Evolutionary conservation across 1,284 basidiomycete genomes (phyloP).

Genomic region (Rhodotorula sp.): DNA sequence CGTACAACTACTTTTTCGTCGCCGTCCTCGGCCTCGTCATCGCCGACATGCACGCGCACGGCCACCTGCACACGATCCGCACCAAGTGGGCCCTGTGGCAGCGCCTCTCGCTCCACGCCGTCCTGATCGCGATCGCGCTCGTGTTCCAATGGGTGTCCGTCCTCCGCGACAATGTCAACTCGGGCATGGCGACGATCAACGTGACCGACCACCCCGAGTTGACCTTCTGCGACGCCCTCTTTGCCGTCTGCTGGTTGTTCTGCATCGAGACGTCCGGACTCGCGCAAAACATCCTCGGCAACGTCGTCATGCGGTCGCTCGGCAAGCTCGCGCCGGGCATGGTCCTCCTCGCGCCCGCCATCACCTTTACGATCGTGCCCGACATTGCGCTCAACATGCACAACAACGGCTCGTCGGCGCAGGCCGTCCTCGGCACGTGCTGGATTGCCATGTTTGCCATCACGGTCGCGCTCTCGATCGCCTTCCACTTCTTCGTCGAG

Average conservation of each 20-base stretch:
- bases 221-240: slow-evolving; percentile 47
- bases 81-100: slow-evolving; percentile 43
- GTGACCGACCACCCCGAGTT: slow-evolving; percentile 45
- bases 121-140: slow-evolving; percentile 44
- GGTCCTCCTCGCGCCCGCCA: slow-evolving; percentile 46
- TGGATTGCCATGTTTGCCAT: slow-evolving; percentile 46
- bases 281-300: slow-evolving; percentile 46
- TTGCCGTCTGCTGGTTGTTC: slow-evolving; percentile 45
- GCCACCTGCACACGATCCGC: slow-evolving; percentile 46
- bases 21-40: slow-evolving; percentile 45
- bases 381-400: slow-evolving; percentile 44
- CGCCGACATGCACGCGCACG: slow-evolving; percentile 48
- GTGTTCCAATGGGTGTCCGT: slow-evolving; percentile 45
- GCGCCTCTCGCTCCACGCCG: slow-evolving; percentile 43
- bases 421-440: slow-evolving; percentile 43
- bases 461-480: slow-evolving; percentile 42
- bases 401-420: slow-evolving; percentile 43
- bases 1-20: slow-evolving; percentile 47
- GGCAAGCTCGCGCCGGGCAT: slow-evolving; percentile 47
- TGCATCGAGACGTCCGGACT: slow-evolving; percentile 47
- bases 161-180: slow-evolving; percentile 48
- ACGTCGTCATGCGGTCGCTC: slow-evolving; percentile 46
- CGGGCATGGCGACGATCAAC: slow-evolving; percentile 45
- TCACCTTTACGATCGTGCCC: slow-evolving; percentile 47
- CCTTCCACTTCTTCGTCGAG: slow-evolving; percentile 48